Evolutionary conservation across 2,329 filamentous ascomycete genomes (phyloP).

Genomic region (Thelonectria discophora): DNA sequence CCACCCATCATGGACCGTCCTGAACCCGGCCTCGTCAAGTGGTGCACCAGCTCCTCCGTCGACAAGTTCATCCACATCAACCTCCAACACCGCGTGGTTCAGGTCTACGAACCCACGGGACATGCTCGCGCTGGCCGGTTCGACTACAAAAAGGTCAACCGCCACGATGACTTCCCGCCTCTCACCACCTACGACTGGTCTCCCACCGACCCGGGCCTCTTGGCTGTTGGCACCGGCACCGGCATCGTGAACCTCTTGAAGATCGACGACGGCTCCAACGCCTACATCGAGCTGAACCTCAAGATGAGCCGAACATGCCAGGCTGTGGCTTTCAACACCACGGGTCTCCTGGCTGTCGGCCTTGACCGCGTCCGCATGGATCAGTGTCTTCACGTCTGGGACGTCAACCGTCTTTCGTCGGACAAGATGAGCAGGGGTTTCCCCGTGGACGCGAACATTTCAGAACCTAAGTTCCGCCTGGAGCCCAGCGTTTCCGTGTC

Average conservation of each 20-base stretch:
- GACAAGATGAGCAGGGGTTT: slow-evolving; percentile 60
- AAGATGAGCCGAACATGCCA: slow-evolving; percentile 83
- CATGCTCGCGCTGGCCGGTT: slow-evolving; percentile 65
- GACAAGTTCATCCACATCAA: slow-evolving; percentile 73
- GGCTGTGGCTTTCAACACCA: slow-evolving; percentile 80
- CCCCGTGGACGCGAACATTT: slow-evolving; percentile 57
- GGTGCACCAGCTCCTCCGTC: slow-evolving; percentile 67
- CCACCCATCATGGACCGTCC: slow-evolving; percentile 62
- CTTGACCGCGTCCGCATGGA: slow-evolving; percentile 84
- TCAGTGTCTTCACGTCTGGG: slow-evolving; percentile 83
- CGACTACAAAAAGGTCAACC: slow-evolving; percentile 64
- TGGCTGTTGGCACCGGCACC: slow-evolving; percentile 78
- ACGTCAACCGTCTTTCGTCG: slow-evolving; percentile 70
- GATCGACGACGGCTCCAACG: slow-evolving; percentile 75
- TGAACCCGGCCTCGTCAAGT: slow-evolving; percentile 71
- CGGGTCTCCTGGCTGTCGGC: slow-evolving; percentile 77
- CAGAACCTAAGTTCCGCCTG: slow-evolving; percentile 66
- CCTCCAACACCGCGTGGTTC: slow-evolving; percentile 68
- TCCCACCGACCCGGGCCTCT: slow-evolving; percentile 67
- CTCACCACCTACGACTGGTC: slow-evolving; percentile 75
- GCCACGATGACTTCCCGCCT: slow-evolving; percentile 70
- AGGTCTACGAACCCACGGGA: slow-evolving; percentile 70
- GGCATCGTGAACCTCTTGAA: slow-evolving; percentile 80
- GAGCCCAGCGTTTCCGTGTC: slow-evolving; percentile 79
- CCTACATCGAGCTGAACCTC: slow-evolving; percentile 71